Conservation (phyloP, 2,329 filamentous ascomycete genomes). For the Xylaria sp. region DNA sequence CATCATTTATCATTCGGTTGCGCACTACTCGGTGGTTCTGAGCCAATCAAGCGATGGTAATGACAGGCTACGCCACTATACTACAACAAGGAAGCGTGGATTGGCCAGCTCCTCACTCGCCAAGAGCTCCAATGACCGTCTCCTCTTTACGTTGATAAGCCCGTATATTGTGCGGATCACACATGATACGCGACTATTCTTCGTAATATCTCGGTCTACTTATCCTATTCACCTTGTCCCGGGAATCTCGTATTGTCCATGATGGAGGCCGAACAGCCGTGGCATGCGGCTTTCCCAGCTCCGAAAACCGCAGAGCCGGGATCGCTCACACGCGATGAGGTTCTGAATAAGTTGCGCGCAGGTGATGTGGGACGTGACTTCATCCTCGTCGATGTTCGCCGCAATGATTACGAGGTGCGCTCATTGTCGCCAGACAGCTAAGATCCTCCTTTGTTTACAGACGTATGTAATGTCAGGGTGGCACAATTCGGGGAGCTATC, state of each 20-base stretch:
- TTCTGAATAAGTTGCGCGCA: conserved; percentile 27
- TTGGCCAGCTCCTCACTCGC: conserved; percentile 13
- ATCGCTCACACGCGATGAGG: conserved; percentile 33
- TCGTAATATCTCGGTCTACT: not conserved
- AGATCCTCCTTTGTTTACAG: conserved; percentile 13
- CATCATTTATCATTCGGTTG: not conserved
- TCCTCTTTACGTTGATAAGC: conserved; percentile 1
- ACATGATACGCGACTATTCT: not conserved
- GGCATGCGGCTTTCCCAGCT: conserved; percentile 33
- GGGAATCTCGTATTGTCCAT: not conserved
- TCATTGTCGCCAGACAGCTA: conserved; percentile 8
- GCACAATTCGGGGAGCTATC: conserved; percentile 65
- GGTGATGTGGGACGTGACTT: conserved; percentile 43
- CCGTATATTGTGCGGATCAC: not conserved
- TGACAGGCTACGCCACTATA: conserved; percentile 6
- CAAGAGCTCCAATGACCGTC: not conserved
- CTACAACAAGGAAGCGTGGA: conserved; percentile 6
- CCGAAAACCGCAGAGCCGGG: conserved; percentile 28
- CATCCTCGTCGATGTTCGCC: conserved; percentile 55
- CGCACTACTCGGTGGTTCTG: not conserved
- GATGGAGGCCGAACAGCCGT: conserved; percentile 34
- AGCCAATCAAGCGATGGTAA: conserved; percentile 26
- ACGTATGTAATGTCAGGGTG: conserved; percentile 56
- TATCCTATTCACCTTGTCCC: not conserved
- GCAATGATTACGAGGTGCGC: conserved; percentile 55